Evolutionary conservation across 2,329 filamentous ascomycete species (phyloP).

Genomic region (Colletotrichum sansevieriae): DNA sequence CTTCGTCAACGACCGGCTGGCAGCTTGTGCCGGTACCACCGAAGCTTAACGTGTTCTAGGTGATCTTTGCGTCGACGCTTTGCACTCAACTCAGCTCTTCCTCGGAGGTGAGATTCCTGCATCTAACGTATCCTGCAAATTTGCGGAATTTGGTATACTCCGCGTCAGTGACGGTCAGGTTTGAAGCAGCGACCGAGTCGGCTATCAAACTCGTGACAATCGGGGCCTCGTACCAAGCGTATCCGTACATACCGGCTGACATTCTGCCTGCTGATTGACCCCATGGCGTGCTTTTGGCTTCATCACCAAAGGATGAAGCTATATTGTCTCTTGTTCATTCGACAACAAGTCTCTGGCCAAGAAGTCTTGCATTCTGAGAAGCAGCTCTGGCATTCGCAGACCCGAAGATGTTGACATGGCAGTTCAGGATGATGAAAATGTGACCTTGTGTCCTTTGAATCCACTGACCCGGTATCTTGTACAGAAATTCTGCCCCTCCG

Average conservation of each 20-base stretch:
- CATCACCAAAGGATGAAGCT: slow-evolving; percentile 50
- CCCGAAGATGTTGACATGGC: slow-evolving; percentile 49
- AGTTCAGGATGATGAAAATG: slow-evolving; percentile 49
- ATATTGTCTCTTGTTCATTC: slow-evolving; percentile 54
- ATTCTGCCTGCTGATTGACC: slow-evolving; percentile 25
- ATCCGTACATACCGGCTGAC: slow-evolving; percentile 33
- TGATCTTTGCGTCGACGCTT: not conserved
- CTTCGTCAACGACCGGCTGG: slow-evolving; percentile 16
- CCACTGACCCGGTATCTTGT: slow-evolving; percentile 45
- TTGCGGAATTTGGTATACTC: slow-evolving; percentile 18
- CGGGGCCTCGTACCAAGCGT: slow-evolving; percentile 29
- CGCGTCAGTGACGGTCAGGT: slow-evolving; percentile 6
- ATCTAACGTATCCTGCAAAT: slow-evolving; percentile 23
- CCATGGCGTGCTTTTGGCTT: slow-evolving; percentile 43
- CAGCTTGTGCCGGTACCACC: slow-evolving; percentile 13
- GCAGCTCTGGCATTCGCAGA: slow-evolving; percentile 46
- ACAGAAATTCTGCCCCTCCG: slow-evolving; percentile 26
- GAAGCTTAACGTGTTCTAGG: slow-evolving; percentile 22
- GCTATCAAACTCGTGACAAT: slow-evolving; percentile 29
- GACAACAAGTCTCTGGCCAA: slow-evolving; percentile 51
- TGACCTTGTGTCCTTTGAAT: slow-evolving; percentile 44
- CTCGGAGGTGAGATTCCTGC: slow-evolving; percentile 7
- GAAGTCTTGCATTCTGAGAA: slow-evolving; percentile 48
- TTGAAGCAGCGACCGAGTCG: slow-evolving; percentile 27
- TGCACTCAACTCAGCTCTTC: slow-evolving; percentile 27